Evolutionary conservation across 1,284 basidiomycete species (phyloP).

Genomic region (Taiwanofungus camphoratus): DNA sequence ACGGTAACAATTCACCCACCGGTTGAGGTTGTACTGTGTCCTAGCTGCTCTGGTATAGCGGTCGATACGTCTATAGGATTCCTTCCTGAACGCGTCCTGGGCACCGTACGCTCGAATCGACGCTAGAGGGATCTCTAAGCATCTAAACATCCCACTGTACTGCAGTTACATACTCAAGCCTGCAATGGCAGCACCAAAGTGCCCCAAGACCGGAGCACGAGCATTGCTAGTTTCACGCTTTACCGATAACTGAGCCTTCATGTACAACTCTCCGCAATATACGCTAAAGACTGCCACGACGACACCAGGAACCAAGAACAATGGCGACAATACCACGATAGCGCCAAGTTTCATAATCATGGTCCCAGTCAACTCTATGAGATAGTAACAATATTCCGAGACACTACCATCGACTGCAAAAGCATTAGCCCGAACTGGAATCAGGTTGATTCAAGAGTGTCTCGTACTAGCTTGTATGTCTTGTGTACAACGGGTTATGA

Average conservation of each 20-base stretch:
- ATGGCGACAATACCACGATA: conserved; percentile 38
- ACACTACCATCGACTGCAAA: conserved; percentile 27
- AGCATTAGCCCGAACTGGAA: no score
- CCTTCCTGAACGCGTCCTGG: conserved; percentile 39
- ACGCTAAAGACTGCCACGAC: conserved; percentile 36
- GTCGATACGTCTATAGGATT: conserved; percentile 43
- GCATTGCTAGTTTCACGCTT: conserved; percentile 68
- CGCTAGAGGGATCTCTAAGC: no score
- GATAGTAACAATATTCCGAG: conserved; percentile 21
- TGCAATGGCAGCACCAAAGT: conserved; percentile 60
- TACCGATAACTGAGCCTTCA: conserved; percentile 67
- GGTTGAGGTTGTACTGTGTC: conserved; percentile 48
- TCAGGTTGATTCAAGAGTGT: no score
- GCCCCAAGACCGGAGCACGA: conserved; percentile 55
- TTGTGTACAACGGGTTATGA: conserved; percentile 54
- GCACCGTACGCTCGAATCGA: conserved; percentile 62
- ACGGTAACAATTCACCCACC: conserved; percentile 25
- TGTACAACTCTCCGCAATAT: conserved; percentile 44
- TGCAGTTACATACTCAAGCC: conserved; percentile 48
- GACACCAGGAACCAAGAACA: conserved; percentile 32
- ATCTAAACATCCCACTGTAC: no score
- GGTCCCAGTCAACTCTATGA: conserved; percentile 22
- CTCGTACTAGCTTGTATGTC: conserved; percentile 41
- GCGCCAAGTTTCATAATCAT: conserved; percentile 36
- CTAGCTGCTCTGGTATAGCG: conserved; percentile 40